Evolutionary conservation across 306 rosid species (phyloP).

Genomic region (Erythrophleum fordii): DNA sequence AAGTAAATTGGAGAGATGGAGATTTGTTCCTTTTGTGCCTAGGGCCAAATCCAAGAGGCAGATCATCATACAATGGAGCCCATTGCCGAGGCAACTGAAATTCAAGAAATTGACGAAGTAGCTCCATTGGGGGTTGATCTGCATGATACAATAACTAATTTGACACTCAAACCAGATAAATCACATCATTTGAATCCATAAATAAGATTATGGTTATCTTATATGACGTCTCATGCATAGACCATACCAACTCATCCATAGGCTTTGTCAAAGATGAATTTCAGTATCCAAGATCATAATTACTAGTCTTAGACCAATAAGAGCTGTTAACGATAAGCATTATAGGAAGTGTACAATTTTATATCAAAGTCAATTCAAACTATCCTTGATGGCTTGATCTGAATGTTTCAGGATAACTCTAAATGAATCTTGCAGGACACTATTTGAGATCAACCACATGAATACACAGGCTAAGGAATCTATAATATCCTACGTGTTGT

Average conservation of each 20-base stretch:
- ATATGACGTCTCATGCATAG: not conserved
- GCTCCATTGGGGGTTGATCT: constrained; percentile 71
- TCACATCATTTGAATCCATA: not conserved
- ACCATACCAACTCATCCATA: not conserved
- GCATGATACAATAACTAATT: constrained; percentile 15
- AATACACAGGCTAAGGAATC: not conserved
- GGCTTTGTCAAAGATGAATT: not conserved
- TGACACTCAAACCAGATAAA: not conserved
- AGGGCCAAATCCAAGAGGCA: constrained; percentile 47
- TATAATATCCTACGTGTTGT: not conserved
- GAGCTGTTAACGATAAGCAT: not conserved
- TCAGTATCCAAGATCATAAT: not conserved
- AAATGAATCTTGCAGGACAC: not conserved
- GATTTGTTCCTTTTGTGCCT: constrained; percentile 48
- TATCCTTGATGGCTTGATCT: not conserved
- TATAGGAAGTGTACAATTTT: not conserved
- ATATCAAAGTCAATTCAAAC: not conserved
- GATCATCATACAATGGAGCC: constrained; percentile 59
- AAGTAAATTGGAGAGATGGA: constrained; percentile 59
- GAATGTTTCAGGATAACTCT: not conserved
- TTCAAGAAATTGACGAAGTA: constrained; percentile 65
- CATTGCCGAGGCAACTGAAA: constrained; percentile 68
- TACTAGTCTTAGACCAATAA: not conserved
- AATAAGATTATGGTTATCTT: not conserved
- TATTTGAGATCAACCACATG: not conserved